Base-by-base conservation (phyloP, 2,329 filamentous ascomycete species). In the Ambrosiella xylebori region DNA sequence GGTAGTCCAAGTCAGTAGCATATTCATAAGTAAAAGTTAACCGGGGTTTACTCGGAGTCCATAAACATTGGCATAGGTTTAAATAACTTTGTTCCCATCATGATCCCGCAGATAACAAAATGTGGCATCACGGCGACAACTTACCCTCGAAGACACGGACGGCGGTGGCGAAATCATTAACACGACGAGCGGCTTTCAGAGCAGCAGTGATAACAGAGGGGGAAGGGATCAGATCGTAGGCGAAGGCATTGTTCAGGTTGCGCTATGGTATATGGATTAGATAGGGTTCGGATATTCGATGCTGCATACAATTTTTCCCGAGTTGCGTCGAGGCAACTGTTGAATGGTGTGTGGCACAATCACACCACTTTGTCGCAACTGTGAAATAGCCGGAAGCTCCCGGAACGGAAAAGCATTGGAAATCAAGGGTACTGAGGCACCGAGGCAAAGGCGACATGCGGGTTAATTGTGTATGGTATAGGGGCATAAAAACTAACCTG, bases 241-340 rank as follows among this genome's bases (percentile, higher is more conserved):
- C 93, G 76, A 98, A 98, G 71, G 89, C 91, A 78, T 98, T 98
- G 85, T 98, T 98, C 70, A 95, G 80, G 78, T 95, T 95, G 74
- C 89, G 87, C 78, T 81, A 66, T 60, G 56, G 45, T 40, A 12
- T 39, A 27, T 3, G 27, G 4, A 27, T 27, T 27, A 27, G 27
- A 27, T 27, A 27, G 5, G 27, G 27, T 27, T 27, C 27, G 4
- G 27, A 27, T 27, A 27, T 27, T 27, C 27, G 27, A 27, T 27
- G 27, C 27, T 27, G 27, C 27, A 27, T 19, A n/a, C 39, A 41
- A 41, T 41, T 41, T 4, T 27, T 27, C 27, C 27, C 27, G 27
- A 27, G 27, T 27, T 27, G 3, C 27, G 27, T 27, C 27, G 27
- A 27, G 3, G 27, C 27, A 3, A 27, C 27, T 3, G 27, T 27